Base-by-base conservation (phyloP, 371 early-diverging fungal genomes). In the Rhizopus microsporus region DNA sequence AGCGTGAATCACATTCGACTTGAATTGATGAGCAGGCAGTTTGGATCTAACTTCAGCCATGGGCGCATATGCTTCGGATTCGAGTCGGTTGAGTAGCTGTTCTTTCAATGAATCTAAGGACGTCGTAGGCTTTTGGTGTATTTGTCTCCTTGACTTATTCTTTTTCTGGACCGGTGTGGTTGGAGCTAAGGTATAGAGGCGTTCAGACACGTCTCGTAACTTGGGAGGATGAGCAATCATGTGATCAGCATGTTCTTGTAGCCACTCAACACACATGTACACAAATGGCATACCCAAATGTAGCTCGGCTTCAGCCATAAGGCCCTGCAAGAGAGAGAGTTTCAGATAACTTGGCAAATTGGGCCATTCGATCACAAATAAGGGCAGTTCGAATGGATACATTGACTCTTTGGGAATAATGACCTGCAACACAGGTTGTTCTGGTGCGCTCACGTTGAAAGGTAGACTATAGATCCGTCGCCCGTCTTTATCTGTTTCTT, bases 321-420 rank as follows among this genome's bases (percentile, higher is more conserved):
- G 60, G 17, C 74, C 78, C 53, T 81, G 78, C 29, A 88, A 80
- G 7, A 88, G 71, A 17, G 86, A 80, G 31, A 90, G 74, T 32
- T 87, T 82, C 17, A 92, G 75, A 62, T 89, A 92, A 2, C 88
- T 82, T 0, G 94, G 92, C 23, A 92, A 62, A 13, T 58, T 63
- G 6, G 77, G 81, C 56, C 88, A 84, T 12, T 76, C 58, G 33
- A 93, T 67, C 8, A 85, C 72, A 51, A 92, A 78, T 0, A 85
- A 70, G 0, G 92, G 91, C n/a, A 78, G 65, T 17, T 73, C 60
- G 49, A 80, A 75, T 0, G 93, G 93, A 56, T 93, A 93, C 9
- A 50, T 62, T 1, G 83, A 80, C 3, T 63, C 51, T 1, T 64
- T 44, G 6, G 88, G 79, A 37, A 89, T 72, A 60, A 81, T 81